Evolutionary conservation across 805 yeast genomes (phyloP).

Genomic region (Suhomyces prunicola): DNA sequence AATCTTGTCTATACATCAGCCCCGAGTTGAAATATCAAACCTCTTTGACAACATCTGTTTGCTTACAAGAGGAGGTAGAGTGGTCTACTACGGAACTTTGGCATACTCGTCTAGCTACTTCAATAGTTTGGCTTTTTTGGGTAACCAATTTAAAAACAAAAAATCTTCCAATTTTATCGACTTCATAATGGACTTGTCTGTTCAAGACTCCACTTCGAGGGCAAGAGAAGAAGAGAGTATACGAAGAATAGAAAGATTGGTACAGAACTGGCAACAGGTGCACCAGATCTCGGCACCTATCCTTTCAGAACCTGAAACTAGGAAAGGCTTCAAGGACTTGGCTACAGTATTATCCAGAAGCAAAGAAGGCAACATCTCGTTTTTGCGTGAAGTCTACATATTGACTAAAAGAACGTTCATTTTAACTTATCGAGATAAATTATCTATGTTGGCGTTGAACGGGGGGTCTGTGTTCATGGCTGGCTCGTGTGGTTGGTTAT

Average conservation of each 20-base stretch:
- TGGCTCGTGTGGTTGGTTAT: constrained; percentile 21
- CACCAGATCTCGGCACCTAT: not conserved
- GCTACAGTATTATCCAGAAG: constrained; percentile 11
- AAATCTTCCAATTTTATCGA: constrained; percentile 7
- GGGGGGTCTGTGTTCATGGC: constrained; percentile 21
- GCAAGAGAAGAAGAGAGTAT: constrained; percentile 6
- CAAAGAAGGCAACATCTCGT: constrained; percentile 14
- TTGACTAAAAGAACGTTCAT: constrained; percentile 19
- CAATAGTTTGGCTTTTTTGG: constrained; percentile 3
- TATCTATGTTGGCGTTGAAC: constrained; percentile 19
- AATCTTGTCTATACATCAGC: constrained; percentile 25
- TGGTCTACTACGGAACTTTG: constrained; percentile 22
- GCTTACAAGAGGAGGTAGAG: constrained; percentile 23
- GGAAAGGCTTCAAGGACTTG: constrained; percentile 1
- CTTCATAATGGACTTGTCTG: constrained; percentile 13
- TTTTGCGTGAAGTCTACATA: constrained; percentile 16
- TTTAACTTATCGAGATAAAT: constrained; percentile 17
- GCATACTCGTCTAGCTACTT: constrained; percentile 16
- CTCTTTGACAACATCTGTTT: constrained; percentile 25
- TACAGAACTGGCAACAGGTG: constrained; percentile 8
- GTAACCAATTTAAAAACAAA: not conserved
- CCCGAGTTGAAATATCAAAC: constrained; percentile 20
- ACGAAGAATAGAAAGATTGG: constrained; percentile 9
- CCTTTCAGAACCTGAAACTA: not conserved
- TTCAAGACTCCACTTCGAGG: constrained; percentile 11